Conservation (phyloP, 306 rosid species). For the Cicer bijugum region DNA sequence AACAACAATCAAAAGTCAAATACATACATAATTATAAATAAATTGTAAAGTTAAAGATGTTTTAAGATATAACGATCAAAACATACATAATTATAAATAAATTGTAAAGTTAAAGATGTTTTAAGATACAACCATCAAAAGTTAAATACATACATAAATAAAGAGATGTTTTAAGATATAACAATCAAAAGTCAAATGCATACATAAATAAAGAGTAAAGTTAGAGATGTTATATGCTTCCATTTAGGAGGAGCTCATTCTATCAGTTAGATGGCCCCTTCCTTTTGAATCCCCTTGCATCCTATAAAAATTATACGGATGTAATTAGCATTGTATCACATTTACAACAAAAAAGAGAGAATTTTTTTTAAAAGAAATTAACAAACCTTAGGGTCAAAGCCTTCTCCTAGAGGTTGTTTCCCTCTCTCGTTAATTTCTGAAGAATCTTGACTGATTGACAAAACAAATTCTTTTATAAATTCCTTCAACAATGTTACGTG, state of each 20-base stretch:
- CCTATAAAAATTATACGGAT: background rate
- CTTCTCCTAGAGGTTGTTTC: background rate
- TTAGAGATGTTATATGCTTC: too few species aligned
- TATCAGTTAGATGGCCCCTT: background rate
- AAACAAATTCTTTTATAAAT: background rate
- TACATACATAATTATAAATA: too few species aligned
- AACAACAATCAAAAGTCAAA: too few species aligned
- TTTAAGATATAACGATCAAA: background rate
- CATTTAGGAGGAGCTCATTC: background rate
- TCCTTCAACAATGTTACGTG: background rate
- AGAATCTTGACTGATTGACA: background rate
- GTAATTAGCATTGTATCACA: background rate
- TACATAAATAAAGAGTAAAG: too few species aligned
- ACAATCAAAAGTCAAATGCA: too few species aligned
- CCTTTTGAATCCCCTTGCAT: background rate
- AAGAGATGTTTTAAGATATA: too few species aligned
- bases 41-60: too few species aligned
- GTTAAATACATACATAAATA: too few species aligned
- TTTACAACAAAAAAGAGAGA: background rate
- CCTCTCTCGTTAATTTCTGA: background rate
- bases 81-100: background rate
- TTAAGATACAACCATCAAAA: too few species aligned
- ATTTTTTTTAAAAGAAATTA: background rate
- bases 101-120: too few species aligned
- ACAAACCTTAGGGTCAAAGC: background rate